Base-by-base conservation (phyloP, 345 rosid species). In the Melaleuca alternifolia region DNA sequence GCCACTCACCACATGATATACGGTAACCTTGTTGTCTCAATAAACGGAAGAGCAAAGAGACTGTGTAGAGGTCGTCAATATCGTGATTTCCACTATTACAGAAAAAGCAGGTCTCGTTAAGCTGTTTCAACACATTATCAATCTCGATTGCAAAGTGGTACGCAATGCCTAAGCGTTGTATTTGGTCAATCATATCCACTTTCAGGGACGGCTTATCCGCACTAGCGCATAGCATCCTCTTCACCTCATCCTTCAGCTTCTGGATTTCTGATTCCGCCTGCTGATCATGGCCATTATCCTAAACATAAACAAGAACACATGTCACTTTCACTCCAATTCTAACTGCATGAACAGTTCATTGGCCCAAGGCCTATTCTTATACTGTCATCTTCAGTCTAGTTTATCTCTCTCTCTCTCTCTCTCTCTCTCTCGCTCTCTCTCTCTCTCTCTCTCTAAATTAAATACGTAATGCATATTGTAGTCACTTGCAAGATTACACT, bases 81-180 rank as follows among this genome's bases (percentile, higher is more conserved):
- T 15, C 71, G 41, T 46, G 51, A 3, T 20, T 28, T 30, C 15
- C 50, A 26, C 50, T 33, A 30, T 48, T 37, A 13, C 52, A 53
- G 13, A 54, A 81, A 18, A 83, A 48, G 24, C 24, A 54, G 56
- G 12, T 53, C 5, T 37, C 30, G 20, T 51, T 54, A 41, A 85
- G 33, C 7, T 52, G 65, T 13, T 52, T 37, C 23, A 90, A 28
- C 10, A 44, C 76, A 13, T n/a, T 44, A 28, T 84, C 87, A 24
- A 90, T 87, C 53, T 90, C 89, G 11, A 10, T 28, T 62, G 87
- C 87, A n/a, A 89, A 90, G 76, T 7, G 87, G 54, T 90, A 87
- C 13, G 51, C 84, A 44, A 89, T 37, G 16, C 88, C 90, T 11
- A 87, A 51, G 13, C 89, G 86, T 46, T 87, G 90, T 54, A 90